Evolutionary conservation across 768 basidiomycete genomes (phyloP), one percentile per base, ranked within the genome.

Genomic region (Psilocybe cubensis): DNA sequence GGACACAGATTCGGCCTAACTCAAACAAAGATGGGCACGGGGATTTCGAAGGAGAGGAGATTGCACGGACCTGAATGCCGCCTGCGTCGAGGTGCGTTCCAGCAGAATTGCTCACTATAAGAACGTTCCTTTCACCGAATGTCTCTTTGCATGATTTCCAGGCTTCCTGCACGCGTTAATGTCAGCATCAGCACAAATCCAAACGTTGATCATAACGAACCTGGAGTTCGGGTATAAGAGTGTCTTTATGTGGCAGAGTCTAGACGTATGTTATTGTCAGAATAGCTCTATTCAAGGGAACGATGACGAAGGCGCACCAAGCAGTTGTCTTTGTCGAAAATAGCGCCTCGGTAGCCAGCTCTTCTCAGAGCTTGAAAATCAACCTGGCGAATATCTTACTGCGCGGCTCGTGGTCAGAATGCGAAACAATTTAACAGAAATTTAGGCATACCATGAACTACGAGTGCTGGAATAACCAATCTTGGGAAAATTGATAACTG

Each of bases 251-350:
- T 0, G 96, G 96, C 28, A 86, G 68, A 2, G 96, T 96, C 96
- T 97, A 46, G 42, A 54, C 5, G 38, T 23, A 10, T 46, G 10
- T 17, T 12, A 43, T 18, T 31, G 50, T 52, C 20, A 54, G 45
- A 18, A 8, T 23, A 23, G 40, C 52, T 3, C 2, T 4, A 27
- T 17, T 21, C 12, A 38, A 12, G 28, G 20, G 50, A 46, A 35
- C n/a, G n/a, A n/a, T n/a, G 21, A 23, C 33, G 40, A 21, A 17
- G 21, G 18, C n/a, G 18, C 61, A 93, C 96, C 62, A 98, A 74
- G 68, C 96, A 98, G 65, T 99, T 98, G 68, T 99, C 96, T 74
- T 98, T 98, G 81, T 98, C 96, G 63, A 98, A 90, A 1, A 99
- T 86, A 3, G 89, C 92, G n/a, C 91, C 94, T 44, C 86, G 83